Base-by-base conservation (phyloP, 148 eudicot species). In the Vaccinium macrocarpon region DNA sequence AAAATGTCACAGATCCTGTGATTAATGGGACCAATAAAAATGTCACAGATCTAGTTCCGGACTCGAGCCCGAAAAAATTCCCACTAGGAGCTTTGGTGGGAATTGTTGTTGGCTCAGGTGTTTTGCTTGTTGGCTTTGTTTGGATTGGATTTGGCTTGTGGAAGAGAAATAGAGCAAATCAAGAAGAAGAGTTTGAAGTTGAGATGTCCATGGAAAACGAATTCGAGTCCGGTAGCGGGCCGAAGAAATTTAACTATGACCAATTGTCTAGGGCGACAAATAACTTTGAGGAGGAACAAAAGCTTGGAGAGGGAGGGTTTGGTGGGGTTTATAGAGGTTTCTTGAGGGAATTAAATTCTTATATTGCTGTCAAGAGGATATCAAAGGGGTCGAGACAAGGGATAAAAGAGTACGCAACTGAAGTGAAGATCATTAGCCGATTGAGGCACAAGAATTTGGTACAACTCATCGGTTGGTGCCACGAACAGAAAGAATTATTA, bases 391-490 rank as follows among this genome's bases (percentile, higher is more conserved):
- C 92, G 1, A 84, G 72, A 23, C 92, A 90, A 56, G 90, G 92
- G 42, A 21, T 76, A 52, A 88, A 84, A 77, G 89, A 90, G 75
- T 88, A 88, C 4, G 84, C 78, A 49, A 75, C 92, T 0, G 89
- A 90, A 82, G 89, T 90, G 49, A 87, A 83, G 86, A 86, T 87
- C 55, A 87, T 90, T 21, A 87, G 90, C 50, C 81, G 64, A 50
- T 77, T 90, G 75, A 88, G 92, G 62, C 92, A 90, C 21, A 85
- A 77, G 52, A 90, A 90, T 64, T 35, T 90, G 57, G 91, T 90
- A 49, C 85, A 78, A 21, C 89, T 87, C 77, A 82, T 82, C 3
- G 89, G 89, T 71, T 87, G 87, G 87, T 87, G 89, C 80, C 89
- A 84, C 19, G 87, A 87, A 53, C 66, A 73, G 73, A 71, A 49